Percentiles rank a stretch among this genome's conserved stretches.
Conservation (phyloP, 2,329 filamentous ascomycete species). For the Cercospora zeae-maydis region DNA sequence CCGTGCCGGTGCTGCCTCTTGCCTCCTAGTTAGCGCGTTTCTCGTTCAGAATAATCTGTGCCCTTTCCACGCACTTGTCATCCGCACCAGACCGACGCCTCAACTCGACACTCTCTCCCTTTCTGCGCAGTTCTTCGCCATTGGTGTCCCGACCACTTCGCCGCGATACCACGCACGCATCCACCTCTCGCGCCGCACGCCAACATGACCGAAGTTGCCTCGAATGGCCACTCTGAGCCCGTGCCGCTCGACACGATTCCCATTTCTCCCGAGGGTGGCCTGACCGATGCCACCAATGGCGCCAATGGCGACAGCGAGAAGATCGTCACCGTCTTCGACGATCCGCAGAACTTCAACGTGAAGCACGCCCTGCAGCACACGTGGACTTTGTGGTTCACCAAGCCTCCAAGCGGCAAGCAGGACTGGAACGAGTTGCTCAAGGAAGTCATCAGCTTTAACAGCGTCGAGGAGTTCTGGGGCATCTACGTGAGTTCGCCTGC, state of each 20-base stretch:
- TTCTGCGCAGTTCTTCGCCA: slow-evolving; percentile 1
- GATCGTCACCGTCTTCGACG: slow-evolving; percentile 91
- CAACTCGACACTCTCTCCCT: neutral
- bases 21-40: neutral
- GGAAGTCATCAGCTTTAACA: slow-evolving; percentile 97
- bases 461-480: slow-evolving; percentile 99
- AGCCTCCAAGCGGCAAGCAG: slow-evolving; percentile 89
- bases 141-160: neutral
- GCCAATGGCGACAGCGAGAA: slow-evolving; percentile 51
- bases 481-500: slow-evolving; percentile 72
- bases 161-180: neutral
- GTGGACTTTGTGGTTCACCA: slow-evolving; percentile 99
- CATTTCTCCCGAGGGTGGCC: slow-evolving; percentile 50
- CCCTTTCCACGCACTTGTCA: neutral
- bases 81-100: neutral
- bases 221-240: slow-evolving; percentile 34
- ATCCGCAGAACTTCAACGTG: slow-evolving; percentile 98
- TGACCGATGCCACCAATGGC: slow-evolving; percentile 47
- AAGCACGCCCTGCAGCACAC: slow-evolving; percentile 97
- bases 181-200: slow-evolving; percentile 7
- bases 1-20: neutral
- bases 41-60: slow-evolving; percentile 4
- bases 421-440: slow-evolving; percentile 99
- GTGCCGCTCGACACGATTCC: slow-evolving; percentile 56
- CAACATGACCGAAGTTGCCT: slow-evolving; percentile 37